Percentiles rank a stretch among this genome's conserved stretches.
Conservation (phyloP, 208 protist genomes). For the Crithidia thermophila region DNA sequence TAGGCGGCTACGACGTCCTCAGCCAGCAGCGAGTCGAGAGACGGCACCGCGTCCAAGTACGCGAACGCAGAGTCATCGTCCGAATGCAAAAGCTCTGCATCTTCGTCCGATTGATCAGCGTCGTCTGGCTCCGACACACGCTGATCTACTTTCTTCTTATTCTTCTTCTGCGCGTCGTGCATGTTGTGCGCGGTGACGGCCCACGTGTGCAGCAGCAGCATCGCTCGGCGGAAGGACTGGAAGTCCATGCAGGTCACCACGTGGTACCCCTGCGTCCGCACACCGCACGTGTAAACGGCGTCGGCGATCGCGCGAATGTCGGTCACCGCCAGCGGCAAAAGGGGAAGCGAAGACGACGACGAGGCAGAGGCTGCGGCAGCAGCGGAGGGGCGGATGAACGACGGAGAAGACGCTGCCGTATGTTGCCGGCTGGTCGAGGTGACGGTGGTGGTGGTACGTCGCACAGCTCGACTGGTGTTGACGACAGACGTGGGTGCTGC, state of each 20-base stretch:
- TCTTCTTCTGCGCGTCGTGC: not conserved
- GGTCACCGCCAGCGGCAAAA: constrained; percentile 27
- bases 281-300: constrained; percentile 49
- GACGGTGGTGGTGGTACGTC: not conserved
- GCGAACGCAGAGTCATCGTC: constrained; percentile 16
- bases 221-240: constrained; percentile 55
- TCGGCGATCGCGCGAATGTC: constrained; percentile 59
- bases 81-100: too few relatives aligned
- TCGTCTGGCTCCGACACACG: too few relatives aligned
- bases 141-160: too few relatives aligned
- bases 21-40: constrained; percentile 41
- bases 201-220: constrained; percentile 66
- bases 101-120: too few relatives aligned
- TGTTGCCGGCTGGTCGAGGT: not conserved
- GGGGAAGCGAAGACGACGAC: not conserved
- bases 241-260: constrained; percentile 51
- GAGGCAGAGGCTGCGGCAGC: not conserved
- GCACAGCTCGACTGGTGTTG: not conserved
- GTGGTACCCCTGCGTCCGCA: constrained; percentile 61
- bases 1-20: constrained; percentile 51
- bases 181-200: constrained; percentile 8
- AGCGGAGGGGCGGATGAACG: not conserved
- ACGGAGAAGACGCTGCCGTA: too few relatives aligned
- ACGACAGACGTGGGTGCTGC: not conserved
- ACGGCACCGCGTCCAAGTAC: constrained; percentile 34